Evolutionary conservation across 78 protist genomes (phyloP).

Genomic region (Capsaspora owczarzaki): DNA sequence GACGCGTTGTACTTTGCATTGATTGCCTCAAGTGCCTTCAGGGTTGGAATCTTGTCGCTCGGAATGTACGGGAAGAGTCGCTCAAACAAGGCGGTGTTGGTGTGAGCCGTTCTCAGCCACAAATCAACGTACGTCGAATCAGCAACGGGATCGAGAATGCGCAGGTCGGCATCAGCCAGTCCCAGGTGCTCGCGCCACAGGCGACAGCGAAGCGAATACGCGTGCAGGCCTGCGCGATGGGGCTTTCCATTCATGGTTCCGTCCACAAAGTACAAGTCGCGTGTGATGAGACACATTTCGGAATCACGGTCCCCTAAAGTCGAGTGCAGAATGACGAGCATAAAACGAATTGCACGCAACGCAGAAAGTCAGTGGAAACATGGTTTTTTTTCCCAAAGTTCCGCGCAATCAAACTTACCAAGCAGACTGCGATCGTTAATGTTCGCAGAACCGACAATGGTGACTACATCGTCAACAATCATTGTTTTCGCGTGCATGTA

Average conservation of each 20-base stretch:
- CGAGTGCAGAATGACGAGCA: no score
- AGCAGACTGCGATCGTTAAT: conserved; percentile 35
- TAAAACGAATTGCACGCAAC: no score
- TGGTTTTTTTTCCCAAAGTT: no score
- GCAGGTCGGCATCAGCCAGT: neutral
- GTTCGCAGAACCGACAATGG: conserved; percentile 32
- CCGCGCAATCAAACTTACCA: no score
- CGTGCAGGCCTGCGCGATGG: neutral
- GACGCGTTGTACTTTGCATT: neutral
- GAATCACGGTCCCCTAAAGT: conserved; percentile 19
- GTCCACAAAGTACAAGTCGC: neutral
- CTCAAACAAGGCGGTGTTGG: conserved; percentile 12
- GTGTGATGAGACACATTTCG: neutral
- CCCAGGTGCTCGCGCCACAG: conserved; percentile 41
- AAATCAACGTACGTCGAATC: neutral
- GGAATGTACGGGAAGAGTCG: conserved; percentile 7
- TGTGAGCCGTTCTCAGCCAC: neutral
- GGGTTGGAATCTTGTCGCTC: neutral
- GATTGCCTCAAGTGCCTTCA: neutral
- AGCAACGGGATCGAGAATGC: neutral
- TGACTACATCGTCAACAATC: conserved; percentile 26
- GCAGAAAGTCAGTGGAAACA: no score
- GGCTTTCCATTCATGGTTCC: conserved; percentile 1
- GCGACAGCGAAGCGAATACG: conserved; percentile 12
- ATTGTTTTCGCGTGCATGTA: conserved; percentile 37